A percentile compares a stretch with the other conserved stretches of the same genome.
phyloP scores from a whole-genome alignment of 805 yeast species.

The Saccharomyces kudriavzevii region DNA sequence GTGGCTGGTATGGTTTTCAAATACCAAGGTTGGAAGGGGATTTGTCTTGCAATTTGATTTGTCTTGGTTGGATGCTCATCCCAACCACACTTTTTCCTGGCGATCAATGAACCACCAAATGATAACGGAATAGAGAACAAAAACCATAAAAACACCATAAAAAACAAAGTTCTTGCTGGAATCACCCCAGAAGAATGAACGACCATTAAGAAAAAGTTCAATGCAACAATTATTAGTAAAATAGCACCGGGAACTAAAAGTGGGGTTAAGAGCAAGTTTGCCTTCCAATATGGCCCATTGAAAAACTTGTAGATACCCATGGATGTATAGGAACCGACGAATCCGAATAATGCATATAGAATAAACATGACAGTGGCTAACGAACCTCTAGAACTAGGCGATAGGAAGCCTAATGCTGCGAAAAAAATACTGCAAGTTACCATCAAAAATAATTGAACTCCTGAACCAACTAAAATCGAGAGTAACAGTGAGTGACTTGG shows the following conservation, averaged over 20 bases:
- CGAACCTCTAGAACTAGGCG: slow-evolving; percentile 93
- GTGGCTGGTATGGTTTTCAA: slow-evolving; percentile 59
- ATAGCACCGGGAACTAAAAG: slow-evolving; percentile 73
- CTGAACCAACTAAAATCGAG: slow-evolving; percentile 81
- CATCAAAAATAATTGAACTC: slow-evolving; percentile 78
- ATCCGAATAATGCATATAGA: slow-evolving; percentile 71
- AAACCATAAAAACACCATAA: slow-evolving; percentile 78
- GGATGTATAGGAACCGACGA: slow-evolving; percentile 80
- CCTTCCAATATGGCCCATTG: slow-evolving; percentile 88
- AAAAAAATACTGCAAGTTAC: slow-evolving; percentile 60
- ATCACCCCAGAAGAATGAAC: slow-evolving; percentile 88
- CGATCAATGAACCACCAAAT: slow-evolving; percentile 70
- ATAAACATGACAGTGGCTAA: slow-evolving; percentile 84
- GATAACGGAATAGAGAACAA: slow-evolving; percentile 78
- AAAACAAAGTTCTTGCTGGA: slow-evolving; percentile 82
- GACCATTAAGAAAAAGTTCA: slow-evolving; percentile 74
- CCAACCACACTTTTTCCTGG: slow-evolving; percentile 51
- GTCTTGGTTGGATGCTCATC: slow-evolving; percentile 72
- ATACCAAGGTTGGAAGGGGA: slow-evolving; percentile 85
- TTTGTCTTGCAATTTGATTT: slow-evolving; percentile 93
- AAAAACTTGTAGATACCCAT: slow-evolving; percentile 79
- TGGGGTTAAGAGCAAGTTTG: slow-evolving; percentile 78
- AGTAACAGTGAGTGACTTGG: slow-evolving; percentile 64
- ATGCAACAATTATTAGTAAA: slow-evolving; percentile 52
- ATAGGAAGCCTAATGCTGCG: slow-evolving; percentile 80